Evolutionary conservation across 2,329 filamentous ascomycete species (phyloP).

Genomic region (Diaporthe sp.): DNA sequence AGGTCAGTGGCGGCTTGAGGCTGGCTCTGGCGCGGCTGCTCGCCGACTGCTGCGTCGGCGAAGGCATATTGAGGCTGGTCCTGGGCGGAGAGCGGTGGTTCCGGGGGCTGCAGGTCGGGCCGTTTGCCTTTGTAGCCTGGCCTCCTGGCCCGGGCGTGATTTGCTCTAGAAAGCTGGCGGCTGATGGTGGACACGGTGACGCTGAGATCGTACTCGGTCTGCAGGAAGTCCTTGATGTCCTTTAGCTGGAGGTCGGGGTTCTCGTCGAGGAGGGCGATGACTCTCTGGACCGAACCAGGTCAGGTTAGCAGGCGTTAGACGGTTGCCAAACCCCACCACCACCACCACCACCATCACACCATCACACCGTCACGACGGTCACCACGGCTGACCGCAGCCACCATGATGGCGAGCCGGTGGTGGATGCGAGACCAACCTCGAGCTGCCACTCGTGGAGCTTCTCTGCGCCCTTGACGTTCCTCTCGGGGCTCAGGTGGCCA

Average conservation of each 20-base stretch:
- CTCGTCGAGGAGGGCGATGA: constrained; percentile 39
- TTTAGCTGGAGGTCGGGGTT: constrained; percentile 39
- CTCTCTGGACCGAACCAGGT: constrained; percentile 30
- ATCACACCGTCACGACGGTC: not conserved
- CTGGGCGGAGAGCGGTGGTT: not conserved
- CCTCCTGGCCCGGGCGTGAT: constrained; percentile 35
- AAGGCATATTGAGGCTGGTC: constrained; percentile 2
- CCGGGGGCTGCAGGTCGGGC: constrained; percentile 37
- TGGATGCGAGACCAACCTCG: constrained; percentile 34
- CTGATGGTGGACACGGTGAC: constrained; percentile 40
- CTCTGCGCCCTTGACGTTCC: constrained; percentile 40
- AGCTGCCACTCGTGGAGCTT: constrained; percentile 41
- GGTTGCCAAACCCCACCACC: not conserved
- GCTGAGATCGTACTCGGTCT: constrained; percentile 39
- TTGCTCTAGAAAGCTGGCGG: constrained; percentile 39
- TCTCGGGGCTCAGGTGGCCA: constrained; percentile 40
- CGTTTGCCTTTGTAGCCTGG: constrained; percentile 41
- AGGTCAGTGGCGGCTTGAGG: not conserved
- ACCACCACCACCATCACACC: not conserved
- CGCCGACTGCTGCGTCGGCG: not conserved
- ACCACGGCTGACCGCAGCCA: not conserved
- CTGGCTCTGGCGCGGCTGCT: constrained; percentile 21
- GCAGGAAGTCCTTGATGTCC: constrained; percentile 38
- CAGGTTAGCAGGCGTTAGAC: constrained; percentile 2
- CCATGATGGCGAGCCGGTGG: not conserved